Percentiles rank a stretch among this genome's conserved stretches.
Conservation (phyloP, 306 rosid genomes). For the Betula pendula region DNA sequence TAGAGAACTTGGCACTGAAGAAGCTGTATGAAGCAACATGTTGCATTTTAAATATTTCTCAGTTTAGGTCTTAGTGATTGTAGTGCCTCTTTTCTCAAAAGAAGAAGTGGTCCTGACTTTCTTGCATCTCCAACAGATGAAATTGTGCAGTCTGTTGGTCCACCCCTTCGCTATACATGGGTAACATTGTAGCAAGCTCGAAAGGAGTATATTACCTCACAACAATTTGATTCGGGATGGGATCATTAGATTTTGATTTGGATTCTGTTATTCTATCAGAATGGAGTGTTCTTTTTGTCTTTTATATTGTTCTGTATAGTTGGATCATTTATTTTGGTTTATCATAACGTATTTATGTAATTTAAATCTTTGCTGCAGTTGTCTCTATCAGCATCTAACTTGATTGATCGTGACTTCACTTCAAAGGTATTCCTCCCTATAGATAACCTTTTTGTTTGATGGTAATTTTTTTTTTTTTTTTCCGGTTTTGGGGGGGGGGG, state of each 20-base stretch:
- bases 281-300: background rate
- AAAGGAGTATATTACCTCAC: background rate
- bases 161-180: background rate
- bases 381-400: constrained; percentile 60
- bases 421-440: constrained; percentile 40
- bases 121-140: background rate
- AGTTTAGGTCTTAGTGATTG: too few relatives aligned
- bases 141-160: background rate
- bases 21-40: background rate
- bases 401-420: constrained; percentile 58
- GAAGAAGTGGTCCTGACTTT: background rate
- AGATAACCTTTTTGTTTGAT: background rate
- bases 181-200: background rate
- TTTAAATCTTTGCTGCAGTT: constrained; percentile 53
- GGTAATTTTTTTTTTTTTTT: background rate
- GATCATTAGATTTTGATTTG: background rate
- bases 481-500: too few relatives aligned
- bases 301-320: background rate
- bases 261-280: background rate
- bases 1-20: background rate
- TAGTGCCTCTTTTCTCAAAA: too few relatives aligned
- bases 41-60: too few relatives aligned
- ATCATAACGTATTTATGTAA: constrained; percentile 13
- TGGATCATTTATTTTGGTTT: constrained; percentile 1
- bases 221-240: background rate